These are phyloP conservation scores for Didymella arachidicola DNA, from an alignment of 2,329 filamentous ascomycete genomes.

Conservation along the genomic window DNA sequence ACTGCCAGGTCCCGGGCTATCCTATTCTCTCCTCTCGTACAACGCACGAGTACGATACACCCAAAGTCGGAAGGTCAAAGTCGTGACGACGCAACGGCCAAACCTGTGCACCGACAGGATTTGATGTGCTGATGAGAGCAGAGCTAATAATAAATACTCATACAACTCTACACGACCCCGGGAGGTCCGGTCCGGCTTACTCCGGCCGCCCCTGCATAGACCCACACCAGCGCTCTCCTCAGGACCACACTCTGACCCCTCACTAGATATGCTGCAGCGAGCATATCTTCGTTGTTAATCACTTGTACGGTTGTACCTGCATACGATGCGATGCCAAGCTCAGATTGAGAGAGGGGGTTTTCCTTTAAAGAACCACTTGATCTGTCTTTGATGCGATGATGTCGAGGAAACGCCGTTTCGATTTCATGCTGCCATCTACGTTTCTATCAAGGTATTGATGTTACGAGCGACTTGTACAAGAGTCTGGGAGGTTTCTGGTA, in stretches of 20 bases:
- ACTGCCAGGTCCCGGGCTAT: conserved; percentile 17
- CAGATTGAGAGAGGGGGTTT: not conserved
- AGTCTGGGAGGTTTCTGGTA: too few relatives aligned
- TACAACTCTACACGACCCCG: not conserved
- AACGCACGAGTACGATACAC: conserved; percentile 13
- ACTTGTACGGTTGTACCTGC: not conserved
- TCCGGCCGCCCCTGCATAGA: not conserved
- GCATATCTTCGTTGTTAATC: not conserved
- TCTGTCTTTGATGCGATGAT: not conserved
- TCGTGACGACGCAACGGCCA: conserved; percentile 2
- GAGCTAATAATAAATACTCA: not conserved
- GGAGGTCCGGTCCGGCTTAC: not conserved
- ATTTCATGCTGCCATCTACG: too few relatives aligned
- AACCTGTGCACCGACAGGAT: not conserved
- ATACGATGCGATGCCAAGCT: not conserved
- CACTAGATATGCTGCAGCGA: not conserved
- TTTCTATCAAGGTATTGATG: too few relatives aligned
- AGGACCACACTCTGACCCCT: not conserved
- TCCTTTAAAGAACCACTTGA: not conserved
- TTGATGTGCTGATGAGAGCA: conserved; percentile 1
- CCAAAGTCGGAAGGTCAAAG: conserved; percentile 13
- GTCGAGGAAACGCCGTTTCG: not conserved
- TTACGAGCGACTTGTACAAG: too few relatives aligned
- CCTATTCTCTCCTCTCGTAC: conserved; percentile 6
- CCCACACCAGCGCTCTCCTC: not conserved